phyloP scores from a whole-genome alignment of 2,329 filamentous ascomycete genomes.

The Dactylella cylindrospora region DNA sequence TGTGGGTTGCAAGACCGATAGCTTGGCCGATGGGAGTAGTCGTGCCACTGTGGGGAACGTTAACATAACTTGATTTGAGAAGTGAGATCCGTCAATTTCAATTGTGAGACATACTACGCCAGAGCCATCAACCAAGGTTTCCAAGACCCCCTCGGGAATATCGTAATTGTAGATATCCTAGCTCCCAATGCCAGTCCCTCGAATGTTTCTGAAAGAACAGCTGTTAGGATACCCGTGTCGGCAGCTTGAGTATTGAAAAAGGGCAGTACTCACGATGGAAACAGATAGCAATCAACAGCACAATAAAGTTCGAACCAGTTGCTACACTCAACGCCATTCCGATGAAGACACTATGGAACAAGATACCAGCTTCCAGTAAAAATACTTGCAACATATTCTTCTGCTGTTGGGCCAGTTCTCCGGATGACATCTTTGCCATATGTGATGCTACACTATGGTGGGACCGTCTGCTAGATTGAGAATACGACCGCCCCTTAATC shows the following conservation, averaged over 20 bases:
- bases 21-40: constrained; percentile 67
- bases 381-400: constrained; percentile 68
- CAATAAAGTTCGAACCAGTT: constrained; percentile 74
- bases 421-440: constrained; percentile 15
- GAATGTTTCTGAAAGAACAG: constrained; percentile 65
- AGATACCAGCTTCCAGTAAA: constrained; percentile 76
- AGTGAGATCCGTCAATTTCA: neutral
- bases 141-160: constrained; percentile 69
- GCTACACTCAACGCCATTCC: constrained; percentile 74
- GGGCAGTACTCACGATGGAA: constrained; percentile 61
- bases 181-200: constrained; percentile 83
- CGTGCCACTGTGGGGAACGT: constrained; percentile 50
- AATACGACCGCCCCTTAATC: constrained; percentile 24
- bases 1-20: constrained; percentile 62
- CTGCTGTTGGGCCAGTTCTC: constrained; percentile 44
- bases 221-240: neutral
- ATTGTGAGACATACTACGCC: constrained; percentile 44
- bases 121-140: constrained; percentile 62
- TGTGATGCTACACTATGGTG: no score
- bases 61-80: neutral
- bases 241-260: neutral
- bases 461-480: no score
- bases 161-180: constrained; percentile 72
- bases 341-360: constrained; percentile 84
- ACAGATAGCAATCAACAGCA: constrained; percentile 76